Evolutionary conservation across 805 yeast genomes (phyloP).

Genomic region (Dipodascus albidus): DNA sequence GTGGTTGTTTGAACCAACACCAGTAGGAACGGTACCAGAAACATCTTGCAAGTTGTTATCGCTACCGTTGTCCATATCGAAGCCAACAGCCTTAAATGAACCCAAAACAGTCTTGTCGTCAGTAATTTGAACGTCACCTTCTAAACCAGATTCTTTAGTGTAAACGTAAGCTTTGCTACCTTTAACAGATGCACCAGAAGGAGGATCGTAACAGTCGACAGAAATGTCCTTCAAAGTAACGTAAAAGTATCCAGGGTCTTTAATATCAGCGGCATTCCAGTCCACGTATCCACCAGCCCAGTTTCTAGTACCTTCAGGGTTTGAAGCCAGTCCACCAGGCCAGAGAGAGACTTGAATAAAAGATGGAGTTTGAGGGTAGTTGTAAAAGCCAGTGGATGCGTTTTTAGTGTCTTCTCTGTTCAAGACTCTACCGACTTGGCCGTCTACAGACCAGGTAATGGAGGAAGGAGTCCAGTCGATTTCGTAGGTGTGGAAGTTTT

Average conservation of each 20-base stretch:
- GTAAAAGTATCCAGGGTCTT: constrained; percentile 71
- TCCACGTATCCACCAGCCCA: constrained; percentile 85
- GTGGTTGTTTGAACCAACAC: constrained; percentile 3
- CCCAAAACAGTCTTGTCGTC: constrained; percentile 51
- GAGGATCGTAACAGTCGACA: constrained; percentile 65
- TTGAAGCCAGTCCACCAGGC: constrained; percentile 42
- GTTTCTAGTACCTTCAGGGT: constrained; percentile 48
- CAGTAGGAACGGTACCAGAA: constrained; percentile 7
- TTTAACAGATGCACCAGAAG: constrained; percentile 36
- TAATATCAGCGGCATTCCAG: constrained; percentile 71
- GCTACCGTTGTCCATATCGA: constrained; percentile 28
- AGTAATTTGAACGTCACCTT: constrained; percentile 45
- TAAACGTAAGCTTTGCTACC: constrained; percentile 45
- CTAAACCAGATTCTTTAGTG: constrained; percentile 34
- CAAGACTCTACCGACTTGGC: constrained; percentile 52
- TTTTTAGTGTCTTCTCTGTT: constrained; percentile 43
- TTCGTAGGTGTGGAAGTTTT: constrained; percentile 60
- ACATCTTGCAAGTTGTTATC: constrained; percentile 6
- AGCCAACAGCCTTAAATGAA: constrained; percentile 50
- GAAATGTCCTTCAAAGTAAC: constrained; percentile 48
- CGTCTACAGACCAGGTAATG: constrained; percentile 65
- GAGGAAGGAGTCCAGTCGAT: constrained; percentile 74
- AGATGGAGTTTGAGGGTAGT: constrained; percentile 89
- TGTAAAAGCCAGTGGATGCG: constrained; percentile 47
- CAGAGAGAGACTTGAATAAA: constrained; percentile 54